These are phyloP conservation scores for Chaetomium tenue DNA, from an alignment of 495 filamentous ascomycete species.

Conservation along the genomic window DNA sequence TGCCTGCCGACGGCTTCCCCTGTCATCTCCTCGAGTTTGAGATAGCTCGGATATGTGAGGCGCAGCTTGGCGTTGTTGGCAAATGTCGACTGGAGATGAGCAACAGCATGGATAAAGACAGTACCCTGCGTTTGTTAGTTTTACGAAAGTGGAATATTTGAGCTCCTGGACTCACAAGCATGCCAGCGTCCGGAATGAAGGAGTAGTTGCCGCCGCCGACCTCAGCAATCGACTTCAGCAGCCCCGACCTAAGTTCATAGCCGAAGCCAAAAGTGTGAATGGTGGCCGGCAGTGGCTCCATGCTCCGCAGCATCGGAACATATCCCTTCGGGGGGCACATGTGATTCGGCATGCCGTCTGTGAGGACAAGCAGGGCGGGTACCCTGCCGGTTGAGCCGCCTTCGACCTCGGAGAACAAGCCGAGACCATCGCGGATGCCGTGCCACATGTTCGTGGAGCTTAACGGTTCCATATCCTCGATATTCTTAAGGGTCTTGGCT, in stretches of 20 bases:
- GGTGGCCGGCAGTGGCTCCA: constrained; percentile 37
- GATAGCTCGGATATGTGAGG: constrained; percentile 34
- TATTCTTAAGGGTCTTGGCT: constrained; percentile 28
- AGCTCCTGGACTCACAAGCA: constrained; percentile 39
- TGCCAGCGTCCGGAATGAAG: constrained; percentile 50
- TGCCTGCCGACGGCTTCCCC: constrained; percentile 37
- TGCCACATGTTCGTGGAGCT: constrained; percentile 45
- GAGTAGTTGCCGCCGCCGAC: constrained; percentile 45
- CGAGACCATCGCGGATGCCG: constrained; percentile 40
- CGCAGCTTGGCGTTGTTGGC: constrained; percentile 38
- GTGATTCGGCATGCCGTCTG: constrained; percentile 47
- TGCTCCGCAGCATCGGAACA: constrained; percentile 38
- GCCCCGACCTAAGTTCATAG: constrained; percentile 39
- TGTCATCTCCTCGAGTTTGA: constrained; percentile 37
- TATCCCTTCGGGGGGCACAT: constrained; percentile 42
- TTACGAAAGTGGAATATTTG: not conserved
- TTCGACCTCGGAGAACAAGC: constrained; percentile 31
- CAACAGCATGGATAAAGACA: constrained; percentile 49
- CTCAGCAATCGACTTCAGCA: constrained; percentile 49
- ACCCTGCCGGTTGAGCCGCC: constrained; percentile 27
- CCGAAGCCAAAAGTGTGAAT: constrained; percentile 53
- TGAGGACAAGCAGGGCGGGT: constrained; percentile 48
- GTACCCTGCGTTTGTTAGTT: constrained; percentile 35
- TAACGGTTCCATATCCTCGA: constrained; percentile 33
- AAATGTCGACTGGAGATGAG: constrained; percentile 48